A percentile compares a stretch with the other conserved stretches of the same genome.
These are phyloP conservation scores for Lodderomyces parapsilosis DNA, from an alignment of 1,139 yeast species.

Conservation along the genomic window DNA sequence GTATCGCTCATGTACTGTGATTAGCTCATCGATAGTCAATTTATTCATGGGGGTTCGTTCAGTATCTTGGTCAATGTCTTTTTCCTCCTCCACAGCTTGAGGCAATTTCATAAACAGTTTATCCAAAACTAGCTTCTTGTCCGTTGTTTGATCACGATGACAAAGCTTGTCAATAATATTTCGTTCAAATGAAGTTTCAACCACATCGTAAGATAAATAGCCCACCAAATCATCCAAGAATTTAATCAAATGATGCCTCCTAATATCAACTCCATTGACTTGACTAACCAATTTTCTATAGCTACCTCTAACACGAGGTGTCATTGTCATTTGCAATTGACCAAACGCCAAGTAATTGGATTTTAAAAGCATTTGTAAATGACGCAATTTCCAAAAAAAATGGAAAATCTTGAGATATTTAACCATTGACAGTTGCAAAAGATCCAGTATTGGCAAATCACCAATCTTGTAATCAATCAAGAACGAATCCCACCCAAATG, in stretches of 20 bases:
- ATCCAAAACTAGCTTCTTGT: constrained; percentile 11
- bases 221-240: constrained; percentile 44
- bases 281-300: constrained; percentile 5
- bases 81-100: too few relatives aligned
- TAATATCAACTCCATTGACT: constrained; percentile 17
- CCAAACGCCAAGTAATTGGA: constrained; percentile 25
- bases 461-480: constrained; percentile 75
- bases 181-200: constrained; percentile 40
- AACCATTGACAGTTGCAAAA: constrained; percentile 17
- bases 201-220: constrained; percentile 48
- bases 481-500: constrained; percentile 87
- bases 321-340: constrained; percentile 19
- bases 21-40: constrained; percentile 50
- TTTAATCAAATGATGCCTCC: constrained; percentile 45
- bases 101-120: constrained; percentile 10
- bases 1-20: constrained; percentile 40
- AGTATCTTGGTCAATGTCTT: too few relatives aligned
- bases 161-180: constrained; percentile 20
- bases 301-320: not conserved
- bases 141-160: constrained; percentile 15
- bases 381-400: constrained; percentile 77
- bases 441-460: constrained; percentile 49
- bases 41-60: constrained; percentile 18
- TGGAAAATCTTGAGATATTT: constrained; percentile 78
- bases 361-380: constrained; percentile 54